Conservation (phyloP, 2,329 filamentous ascomycete species). For the Pestalotiopsis sp. region DNA sequence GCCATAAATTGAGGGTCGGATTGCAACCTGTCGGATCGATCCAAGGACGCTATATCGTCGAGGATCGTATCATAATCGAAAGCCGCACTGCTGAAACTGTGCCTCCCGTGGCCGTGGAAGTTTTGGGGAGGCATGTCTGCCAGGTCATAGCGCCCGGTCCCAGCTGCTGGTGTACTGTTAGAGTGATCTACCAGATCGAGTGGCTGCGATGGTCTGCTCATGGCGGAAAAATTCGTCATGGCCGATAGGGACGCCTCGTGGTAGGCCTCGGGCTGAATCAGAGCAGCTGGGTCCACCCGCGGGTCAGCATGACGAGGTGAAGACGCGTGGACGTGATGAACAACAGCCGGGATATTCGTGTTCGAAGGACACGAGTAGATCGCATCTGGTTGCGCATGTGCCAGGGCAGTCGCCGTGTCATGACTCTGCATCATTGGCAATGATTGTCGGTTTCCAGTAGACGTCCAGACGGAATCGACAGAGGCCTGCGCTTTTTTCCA, state of each 20-base stretch:
- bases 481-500: conserved; percentile 19
- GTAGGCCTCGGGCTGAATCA: background rate
- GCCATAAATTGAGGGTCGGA: conserved; percentile 67
- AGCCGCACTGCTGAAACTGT: conserved; percentile 26
- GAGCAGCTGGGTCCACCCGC: conserved; percentile 1
- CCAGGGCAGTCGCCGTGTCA: background rate
- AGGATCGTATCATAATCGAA: conserved; percentile 56
- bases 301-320: conserved; percentile 12
- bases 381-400: background rate
- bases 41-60: conserved; percentile 54
- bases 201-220: background rate
- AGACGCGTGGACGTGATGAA: conserved; percentile 8
- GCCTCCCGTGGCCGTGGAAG: conserved; percentile 17
- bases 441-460: background rate
- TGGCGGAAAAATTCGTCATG: background rate
- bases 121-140: conserved; percentile 17
- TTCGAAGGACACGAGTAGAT: background rate
- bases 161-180: conserved; percentile 10
- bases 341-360: background rate
- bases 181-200: background rate
- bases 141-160: conserved; percentile 19
- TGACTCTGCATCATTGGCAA: conserved; percentile 1
- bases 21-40: conserved; percentile 50
- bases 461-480: conserved; percentile 20
- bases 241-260: background rate